Base-by-base conservation (phyloP, 2,329 filamentous ascomycete species). In the Nannizziopsis barbatae region DNA sequence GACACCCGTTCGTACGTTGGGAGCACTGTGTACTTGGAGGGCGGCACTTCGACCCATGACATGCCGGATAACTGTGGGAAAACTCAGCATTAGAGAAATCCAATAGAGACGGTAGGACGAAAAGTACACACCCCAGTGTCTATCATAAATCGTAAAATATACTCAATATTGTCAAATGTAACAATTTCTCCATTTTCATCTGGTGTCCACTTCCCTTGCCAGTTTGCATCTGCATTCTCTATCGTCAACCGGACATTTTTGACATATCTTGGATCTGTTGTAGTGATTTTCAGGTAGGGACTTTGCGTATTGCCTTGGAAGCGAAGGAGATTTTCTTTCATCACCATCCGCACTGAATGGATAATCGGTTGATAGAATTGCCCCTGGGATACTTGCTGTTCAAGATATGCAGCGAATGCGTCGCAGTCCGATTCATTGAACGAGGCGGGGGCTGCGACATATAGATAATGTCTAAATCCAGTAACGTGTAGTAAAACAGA, bases 91-190 rank as follows among this genome's bases (percentile, higher is more conserved):
- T 35, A 48, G 33, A n/a, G 37, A 17, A 6, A 36, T 4, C 8
- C 42, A 38, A n/a, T 11, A n/a, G n/a, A 7, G 20, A 17, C 2
- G n/a, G 12, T 14, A 14, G 31, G 3, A 17, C n/a, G 10, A 33
- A 5, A 6, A 39, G 31, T 32, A 45, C 69, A 57, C 71, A 86
- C 82, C 65, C 89, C 84, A 56, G 85, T 93, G 65, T 98, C 92
- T 43, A 98, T 90, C 92, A 98, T 98, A 68, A 98, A 96, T 45
- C 92, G 79, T 55, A 96, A 69, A 20, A 96, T 80, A 62, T 95
- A 98, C 72, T 94, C 86, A 50, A 98, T 89, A 57, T 83, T 95
- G 71, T 98, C 92, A 59, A 90, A 98, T 0, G 92, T 96, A 65
- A 89, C 77, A 55, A 96, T 80, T 15, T 84, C 84, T 15, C 48